Evolutionary conservation across 2,329 filamentous ascomycete species (phyloP), one percentile per base, ranked within the genome.

Genomic region (Claviceps maximensis): DNA sequence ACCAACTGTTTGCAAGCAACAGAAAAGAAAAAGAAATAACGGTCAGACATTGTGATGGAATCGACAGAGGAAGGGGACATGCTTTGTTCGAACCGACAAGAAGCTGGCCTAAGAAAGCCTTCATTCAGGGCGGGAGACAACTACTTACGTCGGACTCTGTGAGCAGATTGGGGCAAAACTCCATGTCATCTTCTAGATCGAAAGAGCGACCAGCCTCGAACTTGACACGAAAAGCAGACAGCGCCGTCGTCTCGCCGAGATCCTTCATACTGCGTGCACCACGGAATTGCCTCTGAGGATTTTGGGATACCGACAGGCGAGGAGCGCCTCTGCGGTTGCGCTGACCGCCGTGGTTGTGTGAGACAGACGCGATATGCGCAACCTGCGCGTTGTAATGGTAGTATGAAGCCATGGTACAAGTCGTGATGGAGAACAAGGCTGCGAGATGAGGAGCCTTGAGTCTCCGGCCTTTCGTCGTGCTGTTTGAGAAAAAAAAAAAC

Each of bases 141-240:
- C 23, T 60, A 80, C 79, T 79, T 83, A 95, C 89, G 82, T 95
- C 89, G 71, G 80, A 89, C 72, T 96, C 90, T 38, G 89, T 95
- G 74, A 97, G 76, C 61, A 97, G 79, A 67, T 85, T 83, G 58
- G 91, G 91, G 72, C 90, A 96, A 71, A 97, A 97, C 70, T 95
- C 86, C 72, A 95, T 79, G 68, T 97, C 91, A 67, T 97, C 91
- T 65, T 96, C 91, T 57, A 97, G 78, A 62, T 97, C 91, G 65
- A 97, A 97, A 10, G 90, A 95, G 55, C 89, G 83, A 55, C 87
- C 89, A 58, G 89, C 87, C 73, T 97, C 90, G 61, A 95, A 95
- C 65, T 89, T 84, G 60, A 82, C 82, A 61, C 91, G 86, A 74
- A 95, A 96, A 57, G 83, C 82, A 56, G 79, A 78, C 55, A 94